Evolutionary conservation across 108 stramenopile species (phyloP).

Genomic region (Cyclotella atomus): DNA sequence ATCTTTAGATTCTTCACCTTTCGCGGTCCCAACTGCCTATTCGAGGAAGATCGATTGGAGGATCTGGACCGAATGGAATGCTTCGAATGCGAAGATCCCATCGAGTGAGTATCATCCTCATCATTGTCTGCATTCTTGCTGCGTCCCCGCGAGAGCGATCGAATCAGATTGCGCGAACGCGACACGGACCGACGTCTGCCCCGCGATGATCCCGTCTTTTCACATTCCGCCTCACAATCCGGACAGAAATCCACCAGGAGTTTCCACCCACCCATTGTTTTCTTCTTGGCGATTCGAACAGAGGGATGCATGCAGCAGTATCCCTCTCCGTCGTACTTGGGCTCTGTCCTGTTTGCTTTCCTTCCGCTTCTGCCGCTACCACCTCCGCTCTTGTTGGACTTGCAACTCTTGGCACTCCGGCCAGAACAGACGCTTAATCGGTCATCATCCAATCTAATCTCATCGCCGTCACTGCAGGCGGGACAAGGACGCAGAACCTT

Average conservation of each 20-base stretch:
- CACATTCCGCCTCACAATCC: constrained; percentile 12
- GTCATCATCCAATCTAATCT: constrained; percentile 21
- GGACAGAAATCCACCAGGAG: constrained; percentile 11
- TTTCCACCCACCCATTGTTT: constrained; percentile 19
- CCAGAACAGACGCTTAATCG: constrained; percentile 7
- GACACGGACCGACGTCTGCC: neutral
- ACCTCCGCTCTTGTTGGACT: constrained; percentile 4
- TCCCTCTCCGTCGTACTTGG: constrained; percentile 16
- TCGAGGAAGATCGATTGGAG: too few relatives aligned
- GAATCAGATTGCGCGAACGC: constrained; percentile 1
- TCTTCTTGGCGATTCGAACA: constrained; percentile 11
- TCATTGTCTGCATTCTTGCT: neutral
- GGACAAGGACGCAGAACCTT: constrained; percentile 18
- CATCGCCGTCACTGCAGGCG: constrained; percentile 18
- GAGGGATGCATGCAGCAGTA: constrained; percentile 20
- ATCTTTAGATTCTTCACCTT: constrained; percentile 14
- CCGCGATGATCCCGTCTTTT: too few relatives aligned
- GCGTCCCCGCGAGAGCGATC: neutral
- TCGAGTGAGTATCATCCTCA: neutral
- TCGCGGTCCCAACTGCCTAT: neutral
- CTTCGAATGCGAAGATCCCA: constrained; percentile 2
- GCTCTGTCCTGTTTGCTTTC: neutral
- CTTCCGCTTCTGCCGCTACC: neutral
- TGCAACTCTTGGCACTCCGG: neutral
- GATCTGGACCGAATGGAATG: neutral